Base-by-base conservation (phyloP, 768 basidiomycete genomes). In the Leccinum subgranulosum region DNA sequence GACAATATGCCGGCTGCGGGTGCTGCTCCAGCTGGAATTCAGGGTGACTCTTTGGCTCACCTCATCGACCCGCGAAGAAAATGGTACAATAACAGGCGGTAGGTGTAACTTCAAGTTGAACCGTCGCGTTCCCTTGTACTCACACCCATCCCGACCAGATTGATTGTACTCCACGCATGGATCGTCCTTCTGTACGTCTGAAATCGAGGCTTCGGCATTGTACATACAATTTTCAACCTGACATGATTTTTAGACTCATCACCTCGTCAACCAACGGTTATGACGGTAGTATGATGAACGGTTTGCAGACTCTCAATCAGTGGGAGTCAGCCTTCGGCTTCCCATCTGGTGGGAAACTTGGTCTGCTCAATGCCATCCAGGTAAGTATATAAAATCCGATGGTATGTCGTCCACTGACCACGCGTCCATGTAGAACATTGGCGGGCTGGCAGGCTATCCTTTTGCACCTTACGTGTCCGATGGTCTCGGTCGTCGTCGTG, bases 221-320 rank as follows among this genome's bases (percentile, higher is more conserved):
- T 55, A 29, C 41, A 23, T n/a, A n/a, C 36, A 21, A 19, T 51
- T 34, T 53, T 46, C n/a, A 59, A 15, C 12, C 15, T 19, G 28
- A 12, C 28, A 7, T 49, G 27, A 29, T 49, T 21, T 53, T 21
- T 54, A 86, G 85, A 50, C 82, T 90, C 60, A 86, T 89, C 66
- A 89, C 87, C 11, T 88, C 87, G 25, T 86, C 85, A 14, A 87
- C 84, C 49, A 87, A 84, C 68, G 88, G 88, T 52, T 90, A 85
- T 67, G 88, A 90, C 65, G 86, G 86, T 58, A 84, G 82, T 69
- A 84, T 89, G 83, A 87, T 89, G 87, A 89, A 90, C 72, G 86
- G 86, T 69, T 76, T 92, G 43, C 89, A 92, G 71, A 81, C 82
- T 48, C 76, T 90, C 58, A 54, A 66, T 17, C 81, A 85, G 61